These are phyloP conservation scores for Pelargonium citronellum DNA, from an alignment of 441 rosid species.

Conservation along the genomic window DNA sequence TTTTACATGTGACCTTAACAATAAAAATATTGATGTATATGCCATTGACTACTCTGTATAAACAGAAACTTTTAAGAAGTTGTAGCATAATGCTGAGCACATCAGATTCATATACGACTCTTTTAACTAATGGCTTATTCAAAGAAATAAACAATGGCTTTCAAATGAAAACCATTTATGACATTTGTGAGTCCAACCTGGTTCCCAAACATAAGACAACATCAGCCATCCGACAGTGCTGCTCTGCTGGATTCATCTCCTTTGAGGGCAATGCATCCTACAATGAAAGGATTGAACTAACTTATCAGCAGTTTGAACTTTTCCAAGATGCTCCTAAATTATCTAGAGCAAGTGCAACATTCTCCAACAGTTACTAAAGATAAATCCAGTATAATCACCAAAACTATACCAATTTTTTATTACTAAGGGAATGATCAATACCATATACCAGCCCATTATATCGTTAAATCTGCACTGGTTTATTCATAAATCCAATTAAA, in stretches of 20 bases:
- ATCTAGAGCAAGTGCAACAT: neutral
- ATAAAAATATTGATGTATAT: neutral
- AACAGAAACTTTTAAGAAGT: neutral
- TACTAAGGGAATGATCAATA: neutral
- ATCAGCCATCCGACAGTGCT: conserved; percentile 16
- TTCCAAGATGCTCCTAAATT: neutral
- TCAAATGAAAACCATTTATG: neutral
- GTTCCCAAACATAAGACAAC: conserved; percentile 22
- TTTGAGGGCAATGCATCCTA: conserved; percentile 18
- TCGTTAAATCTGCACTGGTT: neutral
- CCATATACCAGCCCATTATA: neutral
- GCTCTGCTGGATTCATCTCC: conserved; percentile 22
- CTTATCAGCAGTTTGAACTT: neutral
- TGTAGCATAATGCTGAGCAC: neutral
- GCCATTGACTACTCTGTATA: neutral
- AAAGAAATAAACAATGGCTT: neutral
- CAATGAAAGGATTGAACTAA: neutral
- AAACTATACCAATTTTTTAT: neutral
- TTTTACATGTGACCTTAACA: neutral
- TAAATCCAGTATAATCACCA: neutral
- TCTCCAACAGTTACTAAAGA: neutral
- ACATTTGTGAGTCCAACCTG: conserved; percentile 4
- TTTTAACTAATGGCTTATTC: neutral
- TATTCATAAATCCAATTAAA: neutral
- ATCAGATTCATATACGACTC: neutral